A percentile compares a stretch with the other conserved stretches of the same genome.
Evolutionary conservation across 139 green algal genomes (phyloP).

Genomic region (Asterochloris sp.): DNA sequence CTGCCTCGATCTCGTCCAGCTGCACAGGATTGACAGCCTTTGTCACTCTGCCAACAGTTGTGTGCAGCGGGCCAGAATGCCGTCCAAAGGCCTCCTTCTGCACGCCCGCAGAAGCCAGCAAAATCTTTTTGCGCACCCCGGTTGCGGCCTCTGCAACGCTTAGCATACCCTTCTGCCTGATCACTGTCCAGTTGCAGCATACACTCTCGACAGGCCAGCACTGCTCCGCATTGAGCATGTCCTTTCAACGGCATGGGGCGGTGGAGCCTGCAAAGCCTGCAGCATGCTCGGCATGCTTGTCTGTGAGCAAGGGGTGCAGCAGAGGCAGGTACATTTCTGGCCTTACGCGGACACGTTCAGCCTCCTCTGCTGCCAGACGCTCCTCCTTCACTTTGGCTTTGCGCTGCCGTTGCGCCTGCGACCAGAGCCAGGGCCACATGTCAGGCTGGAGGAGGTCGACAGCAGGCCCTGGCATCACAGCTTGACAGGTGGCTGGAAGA

Average conservation of each 20-base stretch:
- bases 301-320: background rate
- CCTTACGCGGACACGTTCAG: constrained; percentile 48
- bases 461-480: no score
- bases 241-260: background rate
- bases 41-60: background rate
- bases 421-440: background rate
- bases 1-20: constrained; percentile 52
- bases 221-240: background rate
- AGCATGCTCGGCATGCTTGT: no score
- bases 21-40: constrained; percentile 14
- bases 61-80: background rate
- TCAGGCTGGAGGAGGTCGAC: background rate
- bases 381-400: constrained; percentile 54
- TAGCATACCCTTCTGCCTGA: background rate
- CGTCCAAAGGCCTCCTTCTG: background rate
- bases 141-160: background rate
- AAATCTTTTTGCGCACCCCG: background rate
- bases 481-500: no score
- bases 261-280: background rate
- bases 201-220: background rate
- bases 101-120: background rate
- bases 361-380: constrained; percentile 50
- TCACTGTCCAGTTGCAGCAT: background rate
- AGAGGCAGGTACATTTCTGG: background rate
- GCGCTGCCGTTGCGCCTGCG: constrained; percentile 49